phyloP scores from a whole-genome alignment of 169 alveolate genomes.

The Perkinsus marinus region DNA sequence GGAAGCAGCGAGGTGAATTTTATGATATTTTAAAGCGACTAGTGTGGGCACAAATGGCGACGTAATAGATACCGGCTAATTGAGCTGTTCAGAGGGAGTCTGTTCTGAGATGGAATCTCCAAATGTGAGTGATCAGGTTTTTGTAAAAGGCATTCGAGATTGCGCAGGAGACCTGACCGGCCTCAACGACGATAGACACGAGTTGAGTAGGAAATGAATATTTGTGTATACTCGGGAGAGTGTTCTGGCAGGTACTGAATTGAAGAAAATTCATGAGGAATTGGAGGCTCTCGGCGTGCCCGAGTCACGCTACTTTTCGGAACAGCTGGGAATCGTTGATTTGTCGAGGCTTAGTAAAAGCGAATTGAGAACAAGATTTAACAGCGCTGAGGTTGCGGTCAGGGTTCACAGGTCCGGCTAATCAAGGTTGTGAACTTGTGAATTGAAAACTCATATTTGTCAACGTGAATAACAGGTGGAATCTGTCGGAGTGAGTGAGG shows the following conservation, averaged over 20 bases:
- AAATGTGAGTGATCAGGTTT: not conserved
- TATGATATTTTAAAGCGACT: no score
- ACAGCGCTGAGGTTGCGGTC: not conserved
- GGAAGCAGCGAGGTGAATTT: no score
- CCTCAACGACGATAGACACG: not conserved
- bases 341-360: not conserved
- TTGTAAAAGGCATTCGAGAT: not conserved
- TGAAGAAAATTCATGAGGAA: not conserved
- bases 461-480: no score
- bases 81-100: no score
- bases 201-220: not conserved
- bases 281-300: not conserved
- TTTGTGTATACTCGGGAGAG: no score
- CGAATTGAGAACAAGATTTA: not conserved
- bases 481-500: no score
- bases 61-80: no score
- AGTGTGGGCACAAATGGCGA: no score
- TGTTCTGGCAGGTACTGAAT: not conserved
- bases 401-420: not conserved
- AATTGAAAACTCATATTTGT: no score
- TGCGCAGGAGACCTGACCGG: not conserved
- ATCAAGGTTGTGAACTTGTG: not conserved
- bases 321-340: not conserved
- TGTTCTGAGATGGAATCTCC: no score
- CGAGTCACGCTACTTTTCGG: not conserved